Evolutionary conservation across 352 stramenopile species (phyloP).

Genomic region (Albugo candida): DNA sequence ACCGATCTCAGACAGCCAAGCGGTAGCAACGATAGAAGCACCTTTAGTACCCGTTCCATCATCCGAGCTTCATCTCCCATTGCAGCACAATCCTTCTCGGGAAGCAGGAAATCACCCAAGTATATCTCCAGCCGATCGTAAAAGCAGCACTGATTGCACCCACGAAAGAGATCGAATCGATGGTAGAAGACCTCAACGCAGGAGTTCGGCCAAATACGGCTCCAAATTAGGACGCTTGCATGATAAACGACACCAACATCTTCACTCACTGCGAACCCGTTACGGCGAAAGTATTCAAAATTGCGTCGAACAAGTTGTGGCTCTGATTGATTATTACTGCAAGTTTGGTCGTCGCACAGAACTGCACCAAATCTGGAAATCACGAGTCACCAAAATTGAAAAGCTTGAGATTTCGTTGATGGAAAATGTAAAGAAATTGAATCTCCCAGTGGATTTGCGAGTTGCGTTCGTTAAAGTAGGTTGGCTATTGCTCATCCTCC

Average conservation of each 20-base stretch:
- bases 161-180: too few relatives aligned
- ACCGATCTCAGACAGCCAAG: too few relatives aligned
- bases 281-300: conserved; percentile 34
- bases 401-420: conserved; percentile 56
- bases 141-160: too few relatives aligned
- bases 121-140: too few relatives aligned
- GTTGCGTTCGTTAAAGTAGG: conserved; percentile 41
- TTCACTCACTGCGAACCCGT: conserved; percentile 27
- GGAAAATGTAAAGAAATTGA: conserved; percentile 46
- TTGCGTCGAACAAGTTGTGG: conserved; percentile 59
- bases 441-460: conserved; percentile 25
- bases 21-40: too few relatives aligned
- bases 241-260: conserved; percentile 8
- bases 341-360: conserved; percentile 55
- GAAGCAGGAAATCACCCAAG: too few relatives aligned
- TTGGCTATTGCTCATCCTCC: not conserved
- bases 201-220: too few relatives aligned
- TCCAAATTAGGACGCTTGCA: not conserved
- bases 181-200: too few relatives aligned
- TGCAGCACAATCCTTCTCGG: too few relatives aligned
- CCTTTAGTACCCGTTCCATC: too few relatives aligned
- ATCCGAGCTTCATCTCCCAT: too few relatives aligned
- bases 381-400: conserved; percentile 34
- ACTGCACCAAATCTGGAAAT: conserved; percentile 47
- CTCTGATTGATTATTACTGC: conserved; percentile 67